phyloP scores from a whole-genome alignment of 2,329 filamentous ascomycete species.

The Elsinoe arachidis region DNA sequence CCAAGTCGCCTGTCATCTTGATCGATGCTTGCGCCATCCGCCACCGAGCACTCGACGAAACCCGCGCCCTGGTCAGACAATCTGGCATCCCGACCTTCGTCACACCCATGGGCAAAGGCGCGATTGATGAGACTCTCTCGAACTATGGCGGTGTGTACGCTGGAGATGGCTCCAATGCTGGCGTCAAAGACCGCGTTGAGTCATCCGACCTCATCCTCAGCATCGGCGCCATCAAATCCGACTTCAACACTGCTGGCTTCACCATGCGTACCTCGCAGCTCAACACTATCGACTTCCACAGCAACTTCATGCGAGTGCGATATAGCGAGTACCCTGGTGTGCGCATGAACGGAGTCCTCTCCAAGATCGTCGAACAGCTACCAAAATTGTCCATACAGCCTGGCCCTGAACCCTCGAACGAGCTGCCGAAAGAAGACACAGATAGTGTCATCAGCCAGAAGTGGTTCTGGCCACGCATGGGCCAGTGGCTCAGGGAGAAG shows the following conservation, averaged over 20 bases:
- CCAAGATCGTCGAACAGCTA: slow-evolving; percentile 58
- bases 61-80: slow-evolving; percentile 62
- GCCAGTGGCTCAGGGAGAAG: slow-evolving; percentile 59
- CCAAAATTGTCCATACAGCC: slow-evolving; percentile 48
- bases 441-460: slow-evolving; percentile 53
- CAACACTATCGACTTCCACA: slow-evolving; percentile 74
- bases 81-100: slow-evolving; percentile 73
- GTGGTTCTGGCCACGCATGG: slow-evolving; percentile 70
- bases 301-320: slow-evolving; percentile 60
- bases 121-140: slow-evolving; percentile 65
- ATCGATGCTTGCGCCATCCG: slow-evolving; percentile 77
- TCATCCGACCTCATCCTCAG: slow-evolving; percentile 61
- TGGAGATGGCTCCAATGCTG: slow-evolving; percentile 62
- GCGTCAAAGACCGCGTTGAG: slow-evolving; percentile 57
- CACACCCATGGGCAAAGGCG: slow-evolving; percentile 84
- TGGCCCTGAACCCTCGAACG: slow-evolving; percentile 30
- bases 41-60: slow-evolving; percentile 63
- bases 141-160: slow-evolving; percentile 79
- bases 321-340: slow-evolving; percentile 73
- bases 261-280: slow-evolving; percentile 69
- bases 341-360: slow-evolving; percentile 70
- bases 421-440: slow-evolving; percentile 20
- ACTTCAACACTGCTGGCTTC: slow-evolving; percentile 78
- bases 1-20: slow-evolving; percentile 67
- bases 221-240: slow-evolving; percentile 62